Evolutionary conservation across 768 basidiomycete species (phyloP).

Genomic region (Candolleomyces aberdarensis): DNA sequence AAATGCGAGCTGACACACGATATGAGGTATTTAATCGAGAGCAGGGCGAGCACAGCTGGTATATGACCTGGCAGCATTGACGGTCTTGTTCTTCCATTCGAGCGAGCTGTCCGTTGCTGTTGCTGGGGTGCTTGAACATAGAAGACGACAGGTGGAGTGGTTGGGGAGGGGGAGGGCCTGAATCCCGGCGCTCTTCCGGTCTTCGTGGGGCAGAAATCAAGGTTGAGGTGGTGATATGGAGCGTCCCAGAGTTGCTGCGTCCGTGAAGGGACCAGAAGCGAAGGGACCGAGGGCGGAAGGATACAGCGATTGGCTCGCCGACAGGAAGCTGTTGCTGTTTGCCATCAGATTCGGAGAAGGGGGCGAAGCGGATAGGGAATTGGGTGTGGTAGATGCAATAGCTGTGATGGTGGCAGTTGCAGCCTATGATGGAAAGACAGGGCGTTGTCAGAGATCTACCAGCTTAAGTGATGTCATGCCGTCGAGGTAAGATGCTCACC

Average conservation of each 20-base stretch:
- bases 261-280: slow-evolving; percentile 1
- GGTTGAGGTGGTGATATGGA: neutral
- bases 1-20: too few species aligned
- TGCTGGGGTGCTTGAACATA: neutral
- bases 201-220: neutral
- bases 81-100: too few species aligned
- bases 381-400: slow-evolving; percentile 3
- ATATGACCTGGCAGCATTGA: too few species aligned
- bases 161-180: slow-evolving; percentile 9
- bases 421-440: neutral
- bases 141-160: slow-evolving; percentile 1
- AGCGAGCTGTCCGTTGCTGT: too few species aligned
- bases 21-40: too few species aligned
- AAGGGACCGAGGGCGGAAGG: slow-evolving; percentile 3
- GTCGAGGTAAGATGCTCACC: slow-evolving; percentile 18
- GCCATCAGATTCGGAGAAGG: slow-evolving; percentile 6
- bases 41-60: too few species aligned
- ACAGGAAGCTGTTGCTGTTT: slow-evolving; percentile 5
- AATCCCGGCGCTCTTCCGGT: too few species aligned
- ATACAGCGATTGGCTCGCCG: slow-evolving; percentile 1
- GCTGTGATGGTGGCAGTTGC: slow-evolving; percentile 1
- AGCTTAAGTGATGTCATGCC: slow-evolving; percentile 19
- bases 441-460: neutral
- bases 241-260: slow-evolving; percentile 4
- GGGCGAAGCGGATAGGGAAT: slow-evolving; percentile 10